Base-by-base conservation (phyloP, 1,284 basidiomycete genomes). In the Melampsora americana region DNA sequence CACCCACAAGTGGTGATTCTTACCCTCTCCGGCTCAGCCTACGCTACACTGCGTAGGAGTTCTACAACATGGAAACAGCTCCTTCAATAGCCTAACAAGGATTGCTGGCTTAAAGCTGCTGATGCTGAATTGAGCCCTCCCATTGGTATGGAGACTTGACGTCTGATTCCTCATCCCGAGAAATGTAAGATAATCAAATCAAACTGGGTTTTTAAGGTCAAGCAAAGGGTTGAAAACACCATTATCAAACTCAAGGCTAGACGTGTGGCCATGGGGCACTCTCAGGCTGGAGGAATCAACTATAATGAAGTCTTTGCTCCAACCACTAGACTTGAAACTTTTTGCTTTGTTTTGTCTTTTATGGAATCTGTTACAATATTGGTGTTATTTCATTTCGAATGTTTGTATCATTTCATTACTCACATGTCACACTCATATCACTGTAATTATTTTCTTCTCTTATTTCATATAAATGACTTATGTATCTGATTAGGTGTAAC, bases 281-380 rank as follows among this genome's bases (percentile, higher is more conserved):
- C 76, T 35, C 78, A 78, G 28, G n/a, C 35, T 28, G n/a, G 46
- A 1, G 78, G 78, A 18, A 35, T 71, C 1, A 70, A 79, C 68
- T 79, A 77, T 44, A 35, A 70, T 30, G 69, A 79, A 42, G 75
- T 77, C 1, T 79, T 68, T 61, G 35, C 77, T 5, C 77, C 77
- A 1, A 72, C 77, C 0, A 53, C 60, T 18, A 1, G 30, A 0
- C 26, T 73, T 1, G 42, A 59, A 39, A 65, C 77, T 5, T 26
- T 78, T 0, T 32, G 44, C 0, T 3, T 53, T 0, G 23, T 77
- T 11, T 48, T 76, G 12, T n/a, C 73, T 7, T 48, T 75, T 4
- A 32, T 66, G 5, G 70, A 48, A 0, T 23, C 18, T 18, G n/a
- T n/a, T n/a, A n/a, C n/a, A n/a, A n/a, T n/a, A n/a, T n/a, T n/a